These are phyloP conservation scores for Quercus parvula DNA, from an alignment of 306 rosid species.

Conservation along the genomic window DNA sequence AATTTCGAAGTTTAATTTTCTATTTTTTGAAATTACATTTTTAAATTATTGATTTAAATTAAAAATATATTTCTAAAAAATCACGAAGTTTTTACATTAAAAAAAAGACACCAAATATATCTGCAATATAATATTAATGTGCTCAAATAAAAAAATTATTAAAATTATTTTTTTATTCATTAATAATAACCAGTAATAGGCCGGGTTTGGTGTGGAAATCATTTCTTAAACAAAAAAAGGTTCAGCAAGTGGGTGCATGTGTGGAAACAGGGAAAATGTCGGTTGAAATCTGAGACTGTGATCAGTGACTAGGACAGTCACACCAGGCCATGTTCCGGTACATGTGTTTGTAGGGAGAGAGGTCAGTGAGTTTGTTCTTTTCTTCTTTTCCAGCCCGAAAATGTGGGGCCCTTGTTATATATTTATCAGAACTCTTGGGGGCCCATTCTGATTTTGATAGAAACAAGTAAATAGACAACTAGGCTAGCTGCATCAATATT, in stretches of 20 bases:
- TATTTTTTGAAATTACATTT: too few species aligned
- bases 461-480: slow-evolving; percentile 14
- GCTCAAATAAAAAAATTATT: too few species aligned
- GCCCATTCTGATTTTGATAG: slow-evolving; percentile 41
- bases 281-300: neutral
- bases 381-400: slow-evolving; percentile 41
- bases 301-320: neutral
- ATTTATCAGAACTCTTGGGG: slow-evolving; percentile 11
- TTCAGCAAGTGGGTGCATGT: slow-evolving; percentile 8
- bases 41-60: too few species aligned
- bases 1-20: too few species aligned
- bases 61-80: too few species aligned
- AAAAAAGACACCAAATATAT: too few species aligned
- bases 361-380: slow-evolving; percentile 28
- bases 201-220: too few species aligned
- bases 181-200: too few species aligned
- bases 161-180: accelerated
- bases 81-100: too few species aligned
- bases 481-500: neutral
- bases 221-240: neutral
- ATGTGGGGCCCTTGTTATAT: slow-evolving; percentile 23
- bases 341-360: slow-evolving; percentile 13
- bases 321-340: slow-evolving; percentile 10
- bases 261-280: slow-evolving; percentile 12
- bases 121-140: too few species aligned